A percentile compares a stretch with the other conserved stretches of the same genome.
phyloP scores from a whole-genome alignment of 768 basidiomycete species.

The Lepiota venenata region DNA sequence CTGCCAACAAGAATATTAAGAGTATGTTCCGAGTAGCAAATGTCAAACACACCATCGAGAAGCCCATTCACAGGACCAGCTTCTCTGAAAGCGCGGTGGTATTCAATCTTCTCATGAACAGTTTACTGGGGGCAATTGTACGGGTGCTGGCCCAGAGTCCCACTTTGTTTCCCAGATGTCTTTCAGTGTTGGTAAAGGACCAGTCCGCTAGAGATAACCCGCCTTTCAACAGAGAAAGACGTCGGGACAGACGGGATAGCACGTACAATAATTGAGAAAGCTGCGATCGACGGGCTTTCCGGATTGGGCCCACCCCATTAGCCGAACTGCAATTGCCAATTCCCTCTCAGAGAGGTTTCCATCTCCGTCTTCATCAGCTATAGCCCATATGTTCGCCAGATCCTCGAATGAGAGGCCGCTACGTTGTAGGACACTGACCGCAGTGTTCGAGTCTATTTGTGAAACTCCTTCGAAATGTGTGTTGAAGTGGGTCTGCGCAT shows the following conservation, averaged over 20 bases:
- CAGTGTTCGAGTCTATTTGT: conserved; percentile 8
- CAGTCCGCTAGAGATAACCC: neutral
- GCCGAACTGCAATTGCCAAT: conserved; percentile 15
- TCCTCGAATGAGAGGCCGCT: conserved; percentile 14
- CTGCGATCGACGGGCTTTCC: conserved; percentile 11
- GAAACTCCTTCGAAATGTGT: neutral
- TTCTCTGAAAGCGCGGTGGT: conserved; percentile 47
- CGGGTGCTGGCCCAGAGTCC: conserved; percentile 1
- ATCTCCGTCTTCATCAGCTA: conserved; percentile 16
- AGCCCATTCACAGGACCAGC: conserved; percentile 50
- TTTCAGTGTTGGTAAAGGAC: conserved; percentile 12
- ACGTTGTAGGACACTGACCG: conserved; percentile 15
- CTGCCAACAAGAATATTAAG: conserved; percentile 24
- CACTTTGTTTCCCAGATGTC: conserved; percentile 11
- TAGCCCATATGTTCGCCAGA: conserved; percentile 14
- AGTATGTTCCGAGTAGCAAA: neutral
- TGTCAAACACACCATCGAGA: conserved; percentile 40
- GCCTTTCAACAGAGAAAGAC: neutral
- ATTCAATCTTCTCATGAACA: conserved; percentile 38
- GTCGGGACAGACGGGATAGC: too few species aligned
- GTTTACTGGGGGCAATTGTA: conserved; percentile 41
- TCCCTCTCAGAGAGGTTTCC: conserved; percentile 15
- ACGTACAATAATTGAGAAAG: conserved; percentile 14
- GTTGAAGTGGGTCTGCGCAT: conserved; percentile 4
- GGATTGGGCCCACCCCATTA: conserved; percentile 20